Evolutionary conservation across 352 stramenopile species (phyloP), one percentile per base, ranked within the genome.

Genomic region (Paralagenidium karlingii): DNA sequence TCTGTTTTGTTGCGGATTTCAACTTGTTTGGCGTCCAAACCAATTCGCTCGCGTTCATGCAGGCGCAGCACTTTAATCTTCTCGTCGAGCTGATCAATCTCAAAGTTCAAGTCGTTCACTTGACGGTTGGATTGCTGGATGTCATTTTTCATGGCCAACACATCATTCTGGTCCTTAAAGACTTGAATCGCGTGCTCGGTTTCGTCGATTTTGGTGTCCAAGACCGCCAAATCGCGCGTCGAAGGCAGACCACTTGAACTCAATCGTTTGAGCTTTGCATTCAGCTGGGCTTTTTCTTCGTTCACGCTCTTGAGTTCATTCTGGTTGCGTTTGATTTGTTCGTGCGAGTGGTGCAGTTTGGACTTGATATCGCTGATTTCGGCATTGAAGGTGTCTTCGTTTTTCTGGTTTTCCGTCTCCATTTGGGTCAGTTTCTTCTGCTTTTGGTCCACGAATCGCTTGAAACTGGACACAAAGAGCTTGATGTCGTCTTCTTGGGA

Each of bases 41-140:
- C 29, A 3, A 71, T 47, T 19, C 79, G 49, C 12, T 82, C 56
- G n/a, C 38, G 26, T 28, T 82, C 68, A 26, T 74, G 59, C 1
- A 38, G 13, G 11, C 68, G 65, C 15, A 91, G 42, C n/a, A 73
- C 37, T 4, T 51, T 54, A n/a, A 93, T 47, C 36, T 82, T 58
- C 16, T 60, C 36, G 10, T 71, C 53, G 21, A 93, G 49, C 20
- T 56, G 29, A 0, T 50, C 53, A 22, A 77, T 54, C 16, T 71
- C 58, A 34, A 49, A 67, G 16, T 57, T 75, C 3, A 57, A 49
- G 24, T 65, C 53, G 43, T 55, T 47, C 8, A 86, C 57, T 16
- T 63, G 40, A 13, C 59, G 58, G 34, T 67, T 65, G 2, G 71
- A 45, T 12, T 27, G 38, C 34, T 74, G 46, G 10, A 85, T 75